Conservation (phyloP, 2,329 filamentous ascomycete species). For the Chalaropsis thielavioides region DNA sequence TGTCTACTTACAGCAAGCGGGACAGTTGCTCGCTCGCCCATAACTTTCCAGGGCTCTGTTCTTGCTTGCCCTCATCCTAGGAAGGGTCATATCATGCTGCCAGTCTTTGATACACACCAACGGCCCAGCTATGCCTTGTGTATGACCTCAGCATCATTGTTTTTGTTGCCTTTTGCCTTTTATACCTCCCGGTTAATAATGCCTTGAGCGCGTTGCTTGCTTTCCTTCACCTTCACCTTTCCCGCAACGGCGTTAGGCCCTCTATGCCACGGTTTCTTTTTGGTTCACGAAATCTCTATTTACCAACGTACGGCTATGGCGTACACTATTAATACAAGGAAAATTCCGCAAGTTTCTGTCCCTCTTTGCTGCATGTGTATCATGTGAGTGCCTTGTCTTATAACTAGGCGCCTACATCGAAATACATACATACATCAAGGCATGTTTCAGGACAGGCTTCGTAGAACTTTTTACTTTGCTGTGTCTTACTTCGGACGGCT, state of each 20-base stretch:
- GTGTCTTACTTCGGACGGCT: background rate
- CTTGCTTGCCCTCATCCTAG: background rate
- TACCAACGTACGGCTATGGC: background rate
- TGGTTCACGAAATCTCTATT: background rate
- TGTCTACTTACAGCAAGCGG: background rate
- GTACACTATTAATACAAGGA: background rate
- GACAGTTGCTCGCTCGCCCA: slow-evolving; percentile 6
- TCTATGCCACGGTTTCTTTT: background rate
- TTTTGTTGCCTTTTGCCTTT: background rate
- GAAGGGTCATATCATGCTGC: background rate
- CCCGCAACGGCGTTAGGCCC: background rate
- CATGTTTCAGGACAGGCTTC: background rate
- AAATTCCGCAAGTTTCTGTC: background rate
- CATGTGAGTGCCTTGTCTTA: background rate
- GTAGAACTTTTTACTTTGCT: background rate
- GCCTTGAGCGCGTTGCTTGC: background rate
- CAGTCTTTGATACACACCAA: background rate
- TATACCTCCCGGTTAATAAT: background rate
- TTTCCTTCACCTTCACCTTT: background rate
- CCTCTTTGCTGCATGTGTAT: background rate
- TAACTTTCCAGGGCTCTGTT: slow-evolving; percentile 12
- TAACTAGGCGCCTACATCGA: background rate
- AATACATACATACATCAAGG: background rate
- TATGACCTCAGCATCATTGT: background rate
- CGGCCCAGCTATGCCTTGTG: background rate